Evolutionary conservation across 2,329 filamentous ascomycete species (phyloP).

Genomic region (Scytalidium sp.): DNA sequence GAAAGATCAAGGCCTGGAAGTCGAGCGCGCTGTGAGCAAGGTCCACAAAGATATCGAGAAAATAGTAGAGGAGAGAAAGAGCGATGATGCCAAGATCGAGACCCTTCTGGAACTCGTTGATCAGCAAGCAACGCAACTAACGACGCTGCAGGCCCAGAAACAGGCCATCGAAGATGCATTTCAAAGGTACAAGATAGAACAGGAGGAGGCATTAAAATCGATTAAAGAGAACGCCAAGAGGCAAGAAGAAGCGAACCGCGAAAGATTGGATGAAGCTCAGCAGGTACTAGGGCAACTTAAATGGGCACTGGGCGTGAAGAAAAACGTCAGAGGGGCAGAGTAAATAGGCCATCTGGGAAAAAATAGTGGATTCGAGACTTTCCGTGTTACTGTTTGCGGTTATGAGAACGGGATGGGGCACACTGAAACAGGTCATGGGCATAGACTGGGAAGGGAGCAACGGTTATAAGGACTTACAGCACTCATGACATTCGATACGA

Average conservation of each 20-base stretch:
- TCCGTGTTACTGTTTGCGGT: neutral
- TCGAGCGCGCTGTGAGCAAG: slow-evolving; percentile 47
- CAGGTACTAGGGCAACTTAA: slow-evolving; percentile 64
- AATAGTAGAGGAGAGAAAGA: slow-evolving; percentile 51
- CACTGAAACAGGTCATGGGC: neutral
- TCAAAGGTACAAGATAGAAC: slow-evolving; percentile 60
- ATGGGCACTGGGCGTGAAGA: slow-evolving; percentile 70
- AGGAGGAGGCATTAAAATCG: slow-evolving; percentile 56
- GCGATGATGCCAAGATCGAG: slow-evolving; percentile 60
- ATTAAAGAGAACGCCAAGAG: slow-evolving; percentile 56
- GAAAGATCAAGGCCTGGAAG: slow-evolving; percentile 63
- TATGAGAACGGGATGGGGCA: neutral
- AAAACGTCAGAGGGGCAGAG: slow-evolving; percentile 54
- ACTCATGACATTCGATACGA: neutral
- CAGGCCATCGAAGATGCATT: slow-evolving; percentile 58
- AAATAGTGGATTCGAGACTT: neutral
- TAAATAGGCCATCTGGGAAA: slow-evolving; percentile 27
- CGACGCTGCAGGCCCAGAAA: slow-evolving; percentile 58
- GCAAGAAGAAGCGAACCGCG: slow-evolving; percentile 60
- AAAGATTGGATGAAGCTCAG: slow-evolving; percentile 54
- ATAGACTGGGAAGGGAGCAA: neutral
- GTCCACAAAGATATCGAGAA: slow-evolving; percentile 52
- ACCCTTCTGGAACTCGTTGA: slow-evolving; percentile 68
- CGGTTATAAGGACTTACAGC: neutral
- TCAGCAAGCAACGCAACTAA: slow-evolving; percentile 68